These are phyloP conservation scores for Bipolaris oryzae DNA, from an alignment of 2,329 filamentous ascomycete species.

Conservation along the genomic window DNA sequence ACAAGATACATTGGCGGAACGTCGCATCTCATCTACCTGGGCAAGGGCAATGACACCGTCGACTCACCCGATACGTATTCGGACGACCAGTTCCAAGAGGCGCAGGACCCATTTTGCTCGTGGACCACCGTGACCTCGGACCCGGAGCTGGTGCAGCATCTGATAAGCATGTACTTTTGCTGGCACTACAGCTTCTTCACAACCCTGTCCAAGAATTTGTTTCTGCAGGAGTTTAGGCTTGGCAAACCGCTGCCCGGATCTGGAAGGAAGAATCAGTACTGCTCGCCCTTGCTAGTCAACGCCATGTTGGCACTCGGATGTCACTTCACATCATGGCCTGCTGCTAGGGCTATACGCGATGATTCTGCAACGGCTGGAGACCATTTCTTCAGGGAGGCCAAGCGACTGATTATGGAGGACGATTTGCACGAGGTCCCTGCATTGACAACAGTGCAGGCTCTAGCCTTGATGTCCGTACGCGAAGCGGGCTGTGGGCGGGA, in stretches of 20 bases:
- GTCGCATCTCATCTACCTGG: constrained; percentile 85
- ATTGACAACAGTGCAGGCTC: constrained; percentile 87
- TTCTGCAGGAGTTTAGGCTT: constrained; percentile 81
- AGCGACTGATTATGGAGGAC: constrained; percentile 84
- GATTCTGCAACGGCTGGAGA: constrained; percentile 89
- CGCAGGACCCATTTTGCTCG: constrained; percentile 74
- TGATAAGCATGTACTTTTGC: constrained; percentile 97
- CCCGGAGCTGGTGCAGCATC: constrained; percentile 76
- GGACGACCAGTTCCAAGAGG: constrained; percentile 55
- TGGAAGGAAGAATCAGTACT: constrained; percentile 70
- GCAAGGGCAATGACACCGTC: constrained; percentile 39
- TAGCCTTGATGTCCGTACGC: constrained; percentile 93
- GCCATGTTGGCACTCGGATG: constrained; percentile 91
- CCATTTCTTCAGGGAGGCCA: constrained; percentile 94
- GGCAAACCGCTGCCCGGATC: constrained; percentile 65
- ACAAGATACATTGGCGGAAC: constrained; percentile 93
- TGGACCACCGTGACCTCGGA: constrained; percentile 90
- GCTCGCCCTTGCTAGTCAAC: constrained; percentile 88
- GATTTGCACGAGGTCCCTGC: constrained; percentile 91
- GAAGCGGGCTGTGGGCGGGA: constrained; percentile 94
- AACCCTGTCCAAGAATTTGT: constrained; percentile 82
- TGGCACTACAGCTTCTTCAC: constrained; percentile 99
- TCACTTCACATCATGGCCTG: constrained; percentile 82
- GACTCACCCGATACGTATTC: constrained; percentile 43
- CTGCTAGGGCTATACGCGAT: constrained; percentile 71